Base-by-base conservation (phyloP, 176 grass and related monocot genomes). In the Cymbopogon citratus region DNA sequence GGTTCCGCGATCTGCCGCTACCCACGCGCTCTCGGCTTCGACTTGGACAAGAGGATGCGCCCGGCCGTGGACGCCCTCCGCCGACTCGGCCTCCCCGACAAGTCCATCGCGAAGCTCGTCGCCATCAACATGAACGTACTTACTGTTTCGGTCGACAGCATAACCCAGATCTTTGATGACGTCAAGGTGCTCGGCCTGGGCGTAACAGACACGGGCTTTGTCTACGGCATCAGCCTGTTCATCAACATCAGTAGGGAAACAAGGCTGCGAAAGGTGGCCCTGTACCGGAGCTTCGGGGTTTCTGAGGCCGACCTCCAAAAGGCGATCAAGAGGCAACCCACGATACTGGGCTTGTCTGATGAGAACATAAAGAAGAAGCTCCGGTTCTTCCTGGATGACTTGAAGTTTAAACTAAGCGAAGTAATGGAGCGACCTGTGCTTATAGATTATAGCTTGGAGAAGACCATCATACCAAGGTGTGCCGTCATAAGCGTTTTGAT, bases 381-480 rank as follows among this genome's bases (percentile, higher is more conserved):
- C 18, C 44, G 15, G 33, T 91, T 88, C 48, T 85, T 85, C 61
- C 19, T 61, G 21, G 54, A 88, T 5, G 24, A n/a, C 49, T 19
- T 85, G 15, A 88, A 85, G 81, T 16, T 91, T 43, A 69, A 63
- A 11, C 16, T 69, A 27, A 21, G 18, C 1, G 72, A 82, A 19
- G 14, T 85, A 18, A 73, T 85, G 18, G n/a, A 7, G 18, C 6
- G 7, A 2, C 89, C 89, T 16, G 69, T 73, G 59, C 0, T 85
- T 39, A n/a, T 91, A 3, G 1, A 0, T 0, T 66, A 59, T 63
- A 91, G 89, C 66, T 41, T 91, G 48, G 77, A 91, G 71, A 91
- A 75, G 81, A 74, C 19, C 39, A 83, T 79, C 60, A 16, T 88
- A 35, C 89, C 90, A 23, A 87, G 82, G 48, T 91, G 85, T 33